Base-by-base conservation (phyloP, 31 red algal genomes). In the Asparagopsis taxiformis region DNA sequence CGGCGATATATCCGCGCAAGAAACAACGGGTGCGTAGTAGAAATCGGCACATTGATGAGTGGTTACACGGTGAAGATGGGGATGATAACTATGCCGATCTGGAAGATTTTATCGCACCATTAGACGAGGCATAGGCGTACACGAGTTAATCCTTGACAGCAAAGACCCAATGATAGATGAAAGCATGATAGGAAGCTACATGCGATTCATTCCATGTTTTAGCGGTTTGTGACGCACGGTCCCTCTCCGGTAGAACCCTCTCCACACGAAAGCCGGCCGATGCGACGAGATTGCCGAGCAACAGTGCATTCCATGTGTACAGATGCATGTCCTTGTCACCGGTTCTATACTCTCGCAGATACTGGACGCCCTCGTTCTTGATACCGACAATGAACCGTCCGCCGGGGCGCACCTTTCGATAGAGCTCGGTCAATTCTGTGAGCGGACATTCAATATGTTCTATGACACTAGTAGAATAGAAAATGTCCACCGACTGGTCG, bases 21-120 rank as follows among this genome's bases (percentile, higher is more conserved):
- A 75, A 46, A 17, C 63, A 65, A 34, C 70, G 65, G 10, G 21
- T 77, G 28, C 48, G 82, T 31, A 74, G 65, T 10, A 38, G 82
- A 2, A 87, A 87, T 57, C 39, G 31, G 28, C 33, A 43, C 3
- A 62, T 87, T 6, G 82, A 87, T 43, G 71, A 59, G 8, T 74
- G 67, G 82, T 54, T 87, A 23, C 68, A 77, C 7, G 71, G 77
- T 19, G 82, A 87, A 62, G 16, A 30, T 43, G 82, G 82, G 13
- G 73, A 78, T 72, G 82, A 87, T 31, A 77, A 77, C 51, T 87
- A 55, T 23, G 82, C 71, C 16, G 82, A 87, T 38, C 67, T 87
- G 28, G 82, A 87, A 28, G 82, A 87, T 51, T 87, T 87, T 51
- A 73, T 87, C 21, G 82, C 77, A 9, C 68, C 67, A 10, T 34